Evolutionary conservation across 2,329 filamentous ascomycete genomes (phyloP), one percentile per base, ranked within the genome.

Genomic region (Fusarium sp.): DNA sequence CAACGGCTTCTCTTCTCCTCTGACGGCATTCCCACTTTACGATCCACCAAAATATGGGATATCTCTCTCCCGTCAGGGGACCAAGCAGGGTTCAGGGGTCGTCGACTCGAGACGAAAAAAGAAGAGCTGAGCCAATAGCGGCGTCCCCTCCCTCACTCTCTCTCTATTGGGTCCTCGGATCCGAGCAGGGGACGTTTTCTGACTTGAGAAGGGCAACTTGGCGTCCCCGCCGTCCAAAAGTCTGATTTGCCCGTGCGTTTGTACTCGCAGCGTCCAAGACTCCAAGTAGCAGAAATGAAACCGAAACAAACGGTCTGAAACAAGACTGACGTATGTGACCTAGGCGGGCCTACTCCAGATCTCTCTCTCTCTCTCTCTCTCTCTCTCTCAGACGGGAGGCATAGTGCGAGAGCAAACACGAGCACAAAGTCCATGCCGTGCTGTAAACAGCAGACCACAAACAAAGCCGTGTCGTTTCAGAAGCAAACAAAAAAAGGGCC

Each of bases 231-330:
- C 39, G 53, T 25, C 6, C 4, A 1, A 48, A 19, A 19, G 54
- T 59, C 43, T 47, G 36, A 59, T 59, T 59, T 42, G 54, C 25
- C 35, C 33, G 27, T 53, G 27, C 21, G 39, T 59, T 47, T 33
- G 38, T 38, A 25, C 23, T 25, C 8, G 23, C 8, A 25, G 36
- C 49, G 50, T 41, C 17, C n/a, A n/a, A n/a, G n/a, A n/a, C n/a
- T n/a, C n/a, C n/a, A 38, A 32, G 25, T 39, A 25, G 15, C n/a
- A 48, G 31, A 43, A 65, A 58, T 53, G 57, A 61, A 64, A 57
- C 61, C 57, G 42, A 65, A 65, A 65, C 53, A 65, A 50, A 64
- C 48, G 42, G 48, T 63, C 61, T 65, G 61, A 65, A 65, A 65
- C 61, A 32, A 32, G 57, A 49, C 61, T 65, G 37, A 60, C 50